Conservation (phyloP, 495 filamentous ascomycete genomes). For the Penicillium antarcticum region DNA sequence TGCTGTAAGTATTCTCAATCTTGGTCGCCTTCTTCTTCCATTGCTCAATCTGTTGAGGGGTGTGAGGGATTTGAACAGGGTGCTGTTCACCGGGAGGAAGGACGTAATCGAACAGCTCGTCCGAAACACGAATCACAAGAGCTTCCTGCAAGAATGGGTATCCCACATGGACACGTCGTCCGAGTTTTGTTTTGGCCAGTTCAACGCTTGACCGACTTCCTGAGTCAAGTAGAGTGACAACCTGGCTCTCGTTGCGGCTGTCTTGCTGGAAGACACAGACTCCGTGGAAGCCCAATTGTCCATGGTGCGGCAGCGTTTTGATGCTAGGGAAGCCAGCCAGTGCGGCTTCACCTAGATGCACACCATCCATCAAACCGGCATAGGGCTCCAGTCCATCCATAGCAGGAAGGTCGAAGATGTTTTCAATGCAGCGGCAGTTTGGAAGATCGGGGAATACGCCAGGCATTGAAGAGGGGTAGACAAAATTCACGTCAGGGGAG, state of each 20-base stretch:
- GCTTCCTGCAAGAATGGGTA: constrained; percentile 96
- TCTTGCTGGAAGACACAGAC: constrained; percentile 97
- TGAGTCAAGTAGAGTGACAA: constrained; percentile 75
- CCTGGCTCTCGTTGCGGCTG: constrained; percentile 94
- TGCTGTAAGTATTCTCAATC: constrained; percentile 85
- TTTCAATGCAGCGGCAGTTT: constrained; percentile 87
- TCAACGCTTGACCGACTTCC: constrained; percentile 67
- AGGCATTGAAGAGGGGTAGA: constrained; percentile 79
- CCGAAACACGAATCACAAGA: constrained; percentile 81
- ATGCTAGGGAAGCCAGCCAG: constrained; percentile 91
- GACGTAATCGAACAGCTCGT: constrained; percentile 91
- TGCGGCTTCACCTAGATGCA: constrained; percentile 73
- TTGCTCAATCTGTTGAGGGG: constrained; percentile 71
- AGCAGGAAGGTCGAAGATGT: constrained; percentile 89
- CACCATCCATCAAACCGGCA: constrained; percentile 83
- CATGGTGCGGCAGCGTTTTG: constrained; percentile 76
- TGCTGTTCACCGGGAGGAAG: constrained; percentile 59
- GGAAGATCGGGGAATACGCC: constrained; percentile 89
- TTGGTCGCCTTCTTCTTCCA: constrained; percentile 80
- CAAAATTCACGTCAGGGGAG: constrained; percentile 67
- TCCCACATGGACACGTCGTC: constrained; percentile 83
- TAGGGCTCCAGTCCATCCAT: constrained; percentile 88
- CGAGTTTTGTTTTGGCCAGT: constrained; percentile 73
- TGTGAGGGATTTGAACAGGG: constrained; percentile 64
- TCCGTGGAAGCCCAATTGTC: constrained; percentile 79